A percentile compares a stretch with the other conserved stretches of the same genome.
phyloP scores from a whole-genome alignment of 768 basidiomycete species.

The Saitozyma sp. region DNA sequence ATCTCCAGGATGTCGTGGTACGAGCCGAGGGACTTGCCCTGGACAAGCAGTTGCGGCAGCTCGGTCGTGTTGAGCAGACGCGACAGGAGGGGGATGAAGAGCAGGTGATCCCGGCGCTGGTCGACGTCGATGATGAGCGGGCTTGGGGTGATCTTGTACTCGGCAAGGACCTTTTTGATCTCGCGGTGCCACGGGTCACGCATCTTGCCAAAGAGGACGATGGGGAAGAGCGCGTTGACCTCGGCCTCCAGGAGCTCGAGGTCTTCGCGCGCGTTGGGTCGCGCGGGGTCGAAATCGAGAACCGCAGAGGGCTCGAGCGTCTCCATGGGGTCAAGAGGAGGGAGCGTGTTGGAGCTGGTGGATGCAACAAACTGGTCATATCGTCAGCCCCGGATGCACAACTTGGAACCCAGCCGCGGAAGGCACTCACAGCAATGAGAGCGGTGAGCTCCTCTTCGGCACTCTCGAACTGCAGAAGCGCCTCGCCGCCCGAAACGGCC shows the following conservation, averaged over 20 bases:
- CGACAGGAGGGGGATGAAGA: slow-evolving; percentile 41
- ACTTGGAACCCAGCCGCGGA: not conserved
- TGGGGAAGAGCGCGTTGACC: slow-evolving; percentile 44
- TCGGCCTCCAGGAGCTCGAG: slow-evolving; percentile 43
- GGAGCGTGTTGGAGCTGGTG: slow-evolving; percentile 47
- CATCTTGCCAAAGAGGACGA: slow-evolving; percentile 51
- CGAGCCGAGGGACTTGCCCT: slow-evolving; percentile 37
- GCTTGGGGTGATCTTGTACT: slow-evolving; percentile 44
- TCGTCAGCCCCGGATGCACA: slow-evolving; percentile 4
- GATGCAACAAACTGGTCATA: slow-evolving; percentile 46
- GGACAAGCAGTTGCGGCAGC: slow-evolving; percentile 44
- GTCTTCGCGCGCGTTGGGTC: slow-evolving; percentile 39
- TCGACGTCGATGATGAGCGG: slow-evolving; percentile 51
- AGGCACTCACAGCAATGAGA: slow-evolving; percentile 37
- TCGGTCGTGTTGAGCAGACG: slow-evolving; percentile 37
- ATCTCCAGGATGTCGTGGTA: slow-evolving; percentile 41
- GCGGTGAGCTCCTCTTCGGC: slow-evolving; percentile 41
- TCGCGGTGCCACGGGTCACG: slow-evolving; percentile 51
- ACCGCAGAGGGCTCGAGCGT: slow-evolving; percentile 45
- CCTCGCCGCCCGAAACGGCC: slow-evolving; percentile 6
- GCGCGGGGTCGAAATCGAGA: slow-evolving; percentile 51
- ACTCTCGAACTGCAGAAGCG: slow-evolving; percentile 20
- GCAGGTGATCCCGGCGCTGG: slow-evolving; percentile 36
- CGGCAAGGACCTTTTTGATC: slow-evolving; percentile 43
- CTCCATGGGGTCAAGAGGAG: slow-evolving; percentile 34